A percentile compares a stretch with the other conserved stretches of the same genome.
phyloP scores from a whole-genome alignment of 495 filamentous ascomycete genomes.

The Podospora sp. region DNA sequence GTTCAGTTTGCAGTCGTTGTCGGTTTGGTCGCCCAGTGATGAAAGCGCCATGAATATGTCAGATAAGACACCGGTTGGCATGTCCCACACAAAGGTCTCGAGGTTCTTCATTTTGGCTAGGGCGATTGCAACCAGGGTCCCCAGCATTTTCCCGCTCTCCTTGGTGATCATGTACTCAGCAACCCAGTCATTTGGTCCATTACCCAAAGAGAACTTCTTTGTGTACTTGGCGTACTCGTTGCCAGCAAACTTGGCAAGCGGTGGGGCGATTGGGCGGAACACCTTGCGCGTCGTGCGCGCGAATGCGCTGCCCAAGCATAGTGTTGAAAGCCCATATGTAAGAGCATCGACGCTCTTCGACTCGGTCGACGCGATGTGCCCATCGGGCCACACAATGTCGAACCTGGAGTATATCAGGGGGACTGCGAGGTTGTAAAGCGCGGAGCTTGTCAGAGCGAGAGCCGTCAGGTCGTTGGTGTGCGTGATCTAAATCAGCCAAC shows the following conservation, averaged over 20 bases:
- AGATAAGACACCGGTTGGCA: conserved; percentile 87
- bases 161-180: conserved; percentile 86
- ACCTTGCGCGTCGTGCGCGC: conserved; percentile 55
- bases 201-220: conserved; percentile 87
- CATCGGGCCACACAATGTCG: conserved; percentile 93
- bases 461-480: conserved; percentile 87
- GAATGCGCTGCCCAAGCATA: conserved; percentile 77
- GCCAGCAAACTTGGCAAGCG: conserved; percentile 35
- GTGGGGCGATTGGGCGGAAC: conserved; percentile 18
- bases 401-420: conserved; percentile 91
- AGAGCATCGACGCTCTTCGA: conserved; percentile 84
- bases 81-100: conserved; percentile 93
- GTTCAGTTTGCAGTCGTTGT: conserved; percentile 68
- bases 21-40: conserved; percentile 65
- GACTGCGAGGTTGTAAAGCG: conserved; percentile 78
- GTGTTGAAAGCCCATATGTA: conserved; percentile 84
- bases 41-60: conserved; percentile 86
- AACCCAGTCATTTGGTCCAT: conserved; percentile 82
- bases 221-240: conserved; percentile 87
- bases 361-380: conserved; percentile 61
- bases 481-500: conserved; percentile 61
- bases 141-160: conserved; percentile 91
- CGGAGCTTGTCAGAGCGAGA: conserved; percentile 79
- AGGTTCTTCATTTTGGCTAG: conserved; percentile 85
- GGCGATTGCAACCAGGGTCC: conserved; percentile 84